A percentile compares a stretch with the other conserved stretches of the same genome.
These are phyloP conservation scores for Apostasia ramifera DNA, from an alignment of 106 monocot genomes.

Conservation along the genomic window DNA sequence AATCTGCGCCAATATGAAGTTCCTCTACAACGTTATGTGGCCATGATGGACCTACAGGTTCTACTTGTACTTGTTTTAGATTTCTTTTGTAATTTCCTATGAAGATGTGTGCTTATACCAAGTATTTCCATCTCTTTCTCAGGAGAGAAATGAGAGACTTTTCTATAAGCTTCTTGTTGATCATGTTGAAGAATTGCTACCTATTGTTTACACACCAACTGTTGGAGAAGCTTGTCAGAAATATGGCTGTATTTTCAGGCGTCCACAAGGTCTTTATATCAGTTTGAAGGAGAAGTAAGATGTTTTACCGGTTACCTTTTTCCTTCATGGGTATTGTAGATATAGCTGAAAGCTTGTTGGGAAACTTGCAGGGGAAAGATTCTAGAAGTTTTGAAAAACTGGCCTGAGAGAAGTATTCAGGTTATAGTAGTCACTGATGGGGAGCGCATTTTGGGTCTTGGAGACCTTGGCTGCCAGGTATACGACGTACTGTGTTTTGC, in stretches of 20 bases:
- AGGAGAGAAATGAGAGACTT: constrained; percentile 32
- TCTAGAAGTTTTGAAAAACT: constrained; percentile 29
- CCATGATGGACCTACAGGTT: constrained; percentile 27
- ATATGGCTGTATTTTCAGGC: constrained; percentile 25
- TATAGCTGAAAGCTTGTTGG: neutral
- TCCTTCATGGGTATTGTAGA: neutral
- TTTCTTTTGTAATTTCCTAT: neutral
- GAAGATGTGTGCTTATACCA: neutral
- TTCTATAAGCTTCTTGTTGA: constrained; percentile 31
- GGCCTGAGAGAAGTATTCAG: constrained; percentile 29
- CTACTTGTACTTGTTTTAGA: neutral
- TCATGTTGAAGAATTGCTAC: constrained; percentile 26
- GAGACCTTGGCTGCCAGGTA: constrained; percentile 22
- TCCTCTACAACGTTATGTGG: constrained; percentile 20
- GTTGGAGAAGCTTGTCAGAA: constrained; percentile 32
- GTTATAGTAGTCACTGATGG: constrained; percentile 34
- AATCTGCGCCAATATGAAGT: constrained; percentile 25
- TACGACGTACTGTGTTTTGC: neutral
- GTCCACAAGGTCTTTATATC: constrained; percentile 28
- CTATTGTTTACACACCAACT: constrained; percentile 26
- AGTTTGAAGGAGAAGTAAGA: constrained; percentile 24
- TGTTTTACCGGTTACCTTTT: neutral
- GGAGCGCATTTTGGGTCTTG: constrained; percentile 27
- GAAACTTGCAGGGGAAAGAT: constrained; percentile 9
- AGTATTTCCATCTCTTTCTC: neutral